Percentiles rank a stretch among this genome's conserved stretches.
These are phyloP conservation scores for Yamadazyma epiphylla DNA, from an alignment of 1,139 yeast genomes.

Conservation along the genomic window DNA sequence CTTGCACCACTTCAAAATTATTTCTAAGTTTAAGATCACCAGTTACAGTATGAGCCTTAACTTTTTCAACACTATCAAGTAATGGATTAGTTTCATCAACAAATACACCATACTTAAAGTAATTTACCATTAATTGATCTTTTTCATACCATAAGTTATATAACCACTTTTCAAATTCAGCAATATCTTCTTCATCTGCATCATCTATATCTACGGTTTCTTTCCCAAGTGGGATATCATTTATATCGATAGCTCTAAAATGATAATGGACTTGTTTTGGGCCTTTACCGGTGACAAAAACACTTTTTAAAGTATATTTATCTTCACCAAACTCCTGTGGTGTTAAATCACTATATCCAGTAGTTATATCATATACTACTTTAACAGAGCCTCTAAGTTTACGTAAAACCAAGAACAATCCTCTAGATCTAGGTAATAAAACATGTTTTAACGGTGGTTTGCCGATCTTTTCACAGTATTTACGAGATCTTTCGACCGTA, in stretches of 20 bases:
- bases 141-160: conserved; percentile 73
- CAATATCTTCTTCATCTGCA: conserved; percentile 38
- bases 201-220: conserved; percentile 43
- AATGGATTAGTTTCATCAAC: conserved; percentile 17
- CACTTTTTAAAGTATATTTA: conserved; percentile 58
- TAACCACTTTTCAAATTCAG: conserved; percentile 71
- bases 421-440: conserved; percentile 77
- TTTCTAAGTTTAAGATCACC: conserved; percentile 27
- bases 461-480: conserved; percentile 52
- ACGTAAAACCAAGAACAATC: conserved; percentile 64
- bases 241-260: conserved; percentile 53
- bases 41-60: conserved; percentile 18
- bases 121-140: conserved; percentile 62
- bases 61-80: conserved; percentile 8
- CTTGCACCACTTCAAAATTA: conserved; percentile 18
- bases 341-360: conserved; percentile 71
- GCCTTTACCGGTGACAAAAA: conserved; percentile 66
- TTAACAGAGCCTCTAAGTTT: conserved; percentile 59
- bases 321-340: conserved; percentile 74
- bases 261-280: conserved; percentile 66
- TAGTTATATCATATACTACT: conserved; percentile 76
- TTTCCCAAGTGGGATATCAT: conserved; percentile 65
- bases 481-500: conserved; percentile 56
- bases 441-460: conserved; percentile 54
- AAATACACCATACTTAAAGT: conserved; percentile 57